phyloP scores from a whole-genome alignment of 2,329 filamentous ascomycete species.

The Colletotrichum spinosum region DNA sequence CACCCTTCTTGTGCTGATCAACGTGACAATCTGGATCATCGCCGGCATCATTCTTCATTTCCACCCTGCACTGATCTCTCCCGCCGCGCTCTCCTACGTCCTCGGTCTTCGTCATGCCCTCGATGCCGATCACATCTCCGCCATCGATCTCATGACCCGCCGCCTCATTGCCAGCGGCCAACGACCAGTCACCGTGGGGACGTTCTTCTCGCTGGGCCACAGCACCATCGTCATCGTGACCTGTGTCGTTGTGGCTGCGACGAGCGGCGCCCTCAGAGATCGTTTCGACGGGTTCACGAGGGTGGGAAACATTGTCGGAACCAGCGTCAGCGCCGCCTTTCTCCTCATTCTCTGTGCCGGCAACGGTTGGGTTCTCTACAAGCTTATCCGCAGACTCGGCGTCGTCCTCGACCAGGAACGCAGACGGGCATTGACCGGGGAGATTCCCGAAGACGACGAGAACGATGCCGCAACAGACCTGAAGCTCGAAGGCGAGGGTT shows the following conservation, averaged over 20 bases:
- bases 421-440: conserved; percentile 40
- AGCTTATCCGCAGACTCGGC: conserved; percentile 76
- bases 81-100: conserved; percentile 87
- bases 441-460: conserved; percentile 42
- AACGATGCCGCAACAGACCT: conserved; percentile 61
- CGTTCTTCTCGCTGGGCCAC: conserved; percentile 93
- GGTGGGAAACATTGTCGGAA: conserved; percentile 90
- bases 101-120: conserved; percentile 94
- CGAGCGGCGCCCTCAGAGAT: conserved; percentile 82
- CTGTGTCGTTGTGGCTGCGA: conserved; percentile 91
- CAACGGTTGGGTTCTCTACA: conserved; percentile 87
- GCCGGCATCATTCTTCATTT: conserved; percentile 64
- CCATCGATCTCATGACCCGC: conserved; percentile 95
- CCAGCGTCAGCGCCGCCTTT: conserved; percentile 85
- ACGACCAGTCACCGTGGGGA: conserved; percentile 90
- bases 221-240: conserved; percentile 93
- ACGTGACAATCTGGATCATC: conserved; percentile 66
- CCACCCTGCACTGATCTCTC: conserved; percentile 75
- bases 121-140: conserved; percentile 89
- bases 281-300: conserved; percentile 84
- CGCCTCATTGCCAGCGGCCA: conserved; percentile 88
- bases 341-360: conserved; percentile 84
- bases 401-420: conserved; percentile 63
- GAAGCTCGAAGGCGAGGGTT: conserved; percentile 80
- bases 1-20: conserved; percentile 59